Conservation (phyloP, 148 eudicot genomes). For the Camellia sinensis region DNA sequence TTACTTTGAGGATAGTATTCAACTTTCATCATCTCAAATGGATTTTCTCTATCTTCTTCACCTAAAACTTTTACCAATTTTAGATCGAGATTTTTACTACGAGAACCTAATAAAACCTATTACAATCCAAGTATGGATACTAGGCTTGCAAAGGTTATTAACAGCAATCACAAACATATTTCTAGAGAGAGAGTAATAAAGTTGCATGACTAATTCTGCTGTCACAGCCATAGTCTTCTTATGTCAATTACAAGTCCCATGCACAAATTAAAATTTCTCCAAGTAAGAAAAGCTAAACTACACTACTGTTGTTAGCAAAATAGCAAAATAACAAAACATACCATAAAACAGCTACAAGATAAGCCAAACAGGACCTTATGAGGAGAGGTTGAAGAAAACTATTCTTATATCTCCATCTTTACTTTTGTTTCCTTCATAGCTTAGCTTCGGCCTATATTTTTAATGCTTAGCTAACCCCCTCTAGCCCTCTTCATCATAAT, state of each 20-base stretch:
- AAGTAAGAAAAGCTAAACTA: constrained; percentile 7
- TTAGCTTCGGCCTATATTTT: neutral
- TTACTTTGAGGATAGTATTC: no score
- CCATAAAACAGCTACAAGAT: constrained; percentile 5
- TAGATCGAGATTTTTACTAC: no score
- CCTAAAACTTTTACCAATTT: no score
- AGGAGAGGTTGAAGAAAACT: neutral
- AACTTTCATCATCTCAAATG: no score
- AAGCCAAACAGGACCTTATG: neutral
- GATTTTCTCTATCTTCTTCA: no score
- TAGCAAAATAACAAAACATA: neutral
- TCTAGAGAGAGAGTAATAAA: neutral
- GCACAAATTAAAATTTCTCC: neutral
- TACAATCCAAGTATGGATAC: no score
- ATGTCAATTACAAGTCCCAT: neutral
- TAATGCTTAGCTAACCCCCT: constrained; percentile 12
- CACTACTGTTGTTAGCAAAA: neutral
- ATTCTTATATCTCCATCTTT: neutral
- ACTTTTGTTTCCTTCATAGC: neutral
- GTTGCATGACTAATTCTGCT: constrained; percentile 3
- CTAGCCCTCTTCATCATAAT: constrained; percentile 74
- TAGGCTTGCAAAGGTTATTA: no score
- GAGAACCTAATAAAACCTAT: no score
- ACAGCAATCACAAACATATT: no score
- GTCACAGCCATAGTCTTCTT: neutral